Base-by-base conservation (phyloP, 306 rosid genomes). In the Sindora glabra region DNA sequence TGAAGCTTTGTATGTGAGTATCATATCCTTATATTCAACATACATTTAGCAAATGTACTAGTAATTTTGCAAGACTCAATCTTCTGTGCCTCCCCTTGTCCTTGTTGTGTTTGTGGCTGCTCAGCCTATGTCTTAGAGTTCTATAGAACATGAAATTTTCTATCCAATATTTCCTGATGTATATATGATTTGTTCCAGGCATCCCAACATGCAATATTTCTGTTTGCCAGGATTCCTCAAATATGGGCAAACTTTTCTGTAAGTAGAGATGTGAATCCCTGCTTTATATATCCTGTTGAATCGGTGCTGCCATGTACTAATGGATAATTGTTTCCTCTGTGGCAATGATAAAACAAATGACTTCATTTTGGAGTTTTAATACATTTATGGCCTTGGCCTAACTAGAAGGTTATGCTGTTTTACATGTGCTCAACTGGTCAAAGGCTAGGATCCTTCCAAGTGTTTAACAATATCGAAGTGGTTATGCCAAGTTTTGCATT, bases 1-100 rank as follows among this genome's bases (percentile, higher is more conserved):
- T 73, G 99, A 92, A 77, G 90, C 94, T 76, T 62, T 92, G 63
- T 92, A 92, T 79, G 99, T 89, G 75, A 83, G 99, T 83, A 65
- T 62, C 74, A 46, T 48, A 29, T 39, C 53, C 25, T 55, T 27
- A 34, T 44, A 6, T 27, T 64, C 41, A 2, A 15, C n/a, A 46
- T 44, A 29, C 61, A 65, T 30, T 45, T 58, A 32, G 11, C 66
- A 39, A 65, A n/a, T 27, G 44, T 42, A 17, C 32, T 63, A 34
- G 58, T 46, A 41, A n/a, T 5, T 39, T 77, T 59, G 32, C 38
- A 41, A 37, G 13, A 8, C 34, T 59, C 62, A 18, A 27, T 17
- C 17, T 33, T 56, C 16, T 19, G 25, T 42, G 21, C 38, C 66
- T 6, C 56, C 10, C 18, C 12, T 11, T 56, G 34, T 32, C 29